These are phyloP conservation scores for Hymenoscyphus albidus DNA, from an alignment of 2,329 filamentous ascomycete genomes.

Conservation along the genomic window DNA sequence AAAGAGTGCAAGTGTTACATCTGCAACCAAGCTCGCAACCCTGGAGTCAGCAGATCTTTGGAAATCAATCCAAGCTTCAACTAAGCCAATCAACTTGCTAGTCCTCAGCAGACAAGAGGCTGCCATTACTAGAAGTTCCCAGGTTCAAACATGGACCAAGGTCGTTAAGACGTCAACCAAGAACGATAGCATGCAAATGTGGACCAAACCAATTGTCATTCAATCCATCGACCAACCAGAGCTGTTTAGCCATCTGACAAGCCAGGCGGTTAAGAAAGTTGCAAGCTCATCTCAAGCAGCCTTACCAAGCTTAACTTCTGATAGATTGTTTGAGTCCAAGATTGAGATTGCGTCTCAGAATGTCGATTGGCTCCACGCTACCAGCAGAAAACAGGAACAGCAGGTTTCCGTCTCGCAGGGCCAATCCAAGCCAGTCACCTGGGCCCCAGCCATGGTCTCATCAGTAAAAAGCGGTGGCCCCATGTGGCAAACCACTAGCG, in stretches of 20 bases:
- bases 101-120: background rate
- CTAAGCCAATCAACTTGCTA: background rate
- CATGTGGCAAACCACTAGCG: constrained; percentile 21
- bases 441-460: constrained; percentile 8
- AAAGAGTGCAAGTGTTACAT: background rate
- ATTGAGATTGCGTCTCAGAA: constrained; percentile 4
- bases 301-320: constrained; percentile 19
- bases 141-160: background rate
- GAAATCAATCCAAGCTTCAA: constrained; percentile 8
- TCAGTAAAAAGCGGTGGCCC: constrained; percentile 3
- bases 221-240: background rate
- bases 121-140: background rate
- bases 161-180: background rate
- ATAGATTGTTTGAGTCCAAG: constrained; percentile 17
- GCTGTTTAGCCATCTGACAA: background rate
- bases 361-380: constrained; percentile 17
- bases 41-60: constrained; percentile 16
- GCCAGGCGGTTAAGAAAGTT: constrained; percentile 9
- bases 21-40: background rate
- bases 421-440: constrained; percentile 3
- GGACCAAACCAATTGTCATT: background rate
- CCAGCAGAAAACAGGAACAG: constrained; percentile 9
- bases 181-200: background rate
- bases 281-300: background rate
- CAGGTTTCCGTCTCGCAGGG: background rate